These are phyloP conservation scores for Cryptococcus sp. DNA, from an alignment of 1,284 basidiomycete genomes.

Conservation along the genomic window DNA sequence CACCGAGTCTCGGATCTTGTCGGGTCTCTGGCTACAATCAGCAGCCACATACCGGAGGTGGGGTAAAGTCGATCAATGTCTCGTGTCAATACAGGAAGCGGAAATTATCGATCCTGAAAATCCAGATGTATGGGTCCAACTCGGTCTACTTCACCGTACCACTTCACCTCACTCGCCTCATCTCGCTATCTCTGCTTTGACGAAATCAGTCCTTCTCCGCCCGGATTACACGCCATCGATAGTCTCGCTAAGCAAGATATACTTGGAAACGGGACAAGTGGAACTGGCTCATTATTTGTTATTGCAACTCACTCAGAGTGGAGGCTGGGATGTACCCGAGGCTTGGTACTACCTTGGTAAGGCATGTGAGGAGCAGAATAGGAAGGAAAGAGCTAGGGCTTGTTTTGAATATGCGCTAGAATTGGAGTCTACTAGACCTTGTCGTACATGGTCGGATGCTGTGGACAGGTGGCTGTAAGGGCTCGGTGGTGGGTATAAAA, in stretches of 20 bases:
- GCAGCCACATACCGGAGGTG: slow-evolving; percentile 88
- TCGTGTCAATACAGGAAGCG: slow-evolving; percentile 90
- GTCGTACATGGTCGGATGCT: neutral
- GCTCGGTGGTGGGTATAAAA: neutral
- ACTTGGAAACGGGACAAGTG: slow-evolving; percentile 56
- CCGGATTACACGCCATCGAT: slow-evolving; percentile 71
- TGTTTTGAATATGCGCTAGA: slow-evolving; percentile 68
- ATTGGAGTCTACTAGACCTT: slow-evolving; percentile 58
- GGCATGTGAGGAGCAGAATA: slow-evolving; percentile 68
- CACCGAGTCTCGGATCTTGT: slow-evolving; percentile 69
- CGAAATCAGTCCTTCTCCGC: slow-evolving; percentile 74
- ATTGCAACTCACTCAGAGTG: slow-evolving; percentile 48
- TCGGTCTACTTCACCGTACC: slow-evolving; percentile 67
- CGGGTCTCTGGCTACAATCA: slow-evolving; percentile 86
- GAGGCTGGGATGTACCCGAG: slow-evolving; percentile 82
- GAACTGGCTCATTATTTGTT: slow-evolving; percentile 64
- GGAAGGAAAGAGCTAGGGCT: slow-evolving; percentile 65
- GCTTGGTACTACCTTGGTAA: slow-evolving; percentile 86
- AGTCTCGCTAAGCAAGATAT: slow-evolving; percentile 69
- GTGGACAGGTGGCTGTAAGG: neutral
- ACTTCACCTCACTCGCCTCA: neutral
- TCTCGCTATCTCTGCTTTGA: slow-evolving; percentile 64
- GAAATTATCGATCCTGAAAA: slow-evolving; percentile 82
- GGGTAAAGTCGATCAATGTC: slow-evolving; percentile 82
- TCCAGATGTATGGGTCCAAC: slow-evolving; percentile 90